Base-by-base conservation (phyloP, 116 monocot genomes). In the Papilionanthe hybrid region DNA sequence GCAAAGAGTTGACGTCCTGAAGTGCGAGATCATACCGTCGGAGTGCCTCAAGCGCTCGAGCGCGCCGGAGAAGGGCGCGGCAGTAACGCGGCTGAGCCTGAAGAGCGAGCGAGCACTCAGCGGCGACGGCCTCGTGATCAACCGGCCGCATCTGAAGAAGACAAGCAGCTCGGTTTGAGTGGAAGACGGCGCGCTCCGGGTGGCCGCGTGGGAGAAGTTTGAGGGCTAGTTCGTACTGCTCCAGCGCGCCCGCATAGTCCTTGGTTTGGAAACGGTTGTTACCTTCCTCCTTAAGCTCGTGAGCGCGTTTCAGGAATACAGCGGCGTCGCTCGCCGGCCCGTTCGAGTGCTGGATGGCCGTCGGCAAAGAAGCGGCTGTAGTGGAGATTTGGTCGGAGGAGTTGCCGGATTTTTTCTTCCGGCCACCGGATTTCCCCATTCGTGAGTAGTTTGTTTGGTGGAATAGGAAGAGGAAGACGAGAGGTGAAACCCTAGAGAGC, bases 81-180 rank as follows among this genome's bases (percentile, higher is more conserved):
- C 92, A 89, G 85, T 81, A 95, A 75, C 81, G 80, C 6, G 99
- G 99, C 86, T 99, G 92, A 13, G 88, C 84, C 75, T 88, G 90
- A 57, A 99, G 95, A 23, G 95, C 95, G 68, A 99, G 92, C 18
- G 99, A 90, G 86, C 95, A 99, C 93, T 99, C 95, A 42, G 87
- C 81, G 27, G 86, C 93, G 23, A 93, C 99, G 63, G 93, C 88
- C 30, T 89, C 85, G 85, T 99, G 85, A 83, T 99, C 91, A 47
- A 99, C 88, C 48, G 99, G 99, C 6, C 89, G 88, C 81, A 93
- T 83, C 79, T 87, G 93, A 77, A 99, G 82, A 78, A 99, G 84
- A 85, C 99, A 99, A 29, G 99, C 99, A 55, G 99, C 99, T 42
- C 99, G 91, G 75, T 99, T 95, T 82, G 90, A 90, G 88, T 99